Evolutionary conservation across 139 green algal species (phyloP).

Genomic region (Chlorella sp.): DNA sequence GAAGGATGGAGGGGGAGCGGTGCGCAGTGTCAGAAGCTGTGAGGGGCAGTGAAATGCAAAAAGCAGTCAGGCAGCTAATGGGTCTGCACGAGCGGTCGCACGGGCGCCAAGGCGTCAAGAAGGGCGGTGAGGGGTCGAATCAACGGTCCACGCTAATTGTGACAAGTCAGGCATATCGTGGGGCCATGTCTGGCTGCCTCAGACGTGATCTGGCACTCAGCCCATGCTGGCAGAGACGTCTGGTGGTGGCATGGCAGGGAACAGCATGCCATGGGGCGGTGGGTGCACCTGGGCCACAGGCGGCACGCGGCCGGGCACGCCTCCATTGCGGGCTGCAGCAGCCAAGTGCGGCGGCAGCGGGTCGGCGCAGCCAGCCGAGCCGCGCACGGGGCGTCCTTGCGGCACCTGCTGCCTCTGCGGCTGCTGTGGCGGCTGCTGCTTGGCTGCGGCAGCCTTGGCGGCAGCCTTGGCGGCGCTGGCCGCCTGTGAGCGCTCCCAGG

Average conservation of each 20-base stretch:
- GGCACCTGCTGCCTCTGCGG: neutral
- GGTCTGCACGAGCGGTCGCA: too few relatives aligned
- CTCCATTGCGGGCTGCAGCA: neutral
- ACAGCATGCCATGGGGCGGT: neutral
- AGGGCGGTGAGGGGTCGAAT: neutral
- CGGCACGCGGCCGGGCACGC: neutral
- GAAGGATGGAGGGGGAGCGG: too few relatives aligned
- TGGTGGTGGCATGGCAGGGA: slow-evolving; percentile 21
- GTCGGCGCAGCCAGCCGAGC: neutral
- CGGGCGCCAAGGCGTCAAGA: neutral
- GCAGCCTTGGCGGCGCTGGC: too few relatives aligned
- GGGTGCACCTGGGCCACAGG: neutral
- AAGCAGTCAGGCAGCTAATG: too few relatives aligned
- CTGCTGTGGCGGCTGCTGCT: neutral
- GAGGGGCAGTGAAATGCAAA: too few relatives aligned
- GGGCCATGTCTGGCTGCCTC: neutral
- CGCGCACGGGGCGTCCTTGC: too few relatives aligned
- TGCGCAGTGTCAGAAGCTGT: too few relatives aligned
- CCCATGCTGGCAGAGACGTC: slow-evolving; percentile 35
- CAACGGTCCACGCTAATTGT: too few relatives aligned
- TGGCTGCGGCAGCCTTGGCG: too few relatives aligned
- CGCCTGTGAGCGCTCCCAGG: neutral
- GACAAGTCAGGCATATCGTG: neutral
- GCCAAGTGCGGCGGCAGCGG: slow-evolving; percentile 3
- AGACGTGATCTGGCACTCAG: neutral